Conservation (phyloP, 148 eudicot genomes). For the Rhododendron ovatum region DNA sequence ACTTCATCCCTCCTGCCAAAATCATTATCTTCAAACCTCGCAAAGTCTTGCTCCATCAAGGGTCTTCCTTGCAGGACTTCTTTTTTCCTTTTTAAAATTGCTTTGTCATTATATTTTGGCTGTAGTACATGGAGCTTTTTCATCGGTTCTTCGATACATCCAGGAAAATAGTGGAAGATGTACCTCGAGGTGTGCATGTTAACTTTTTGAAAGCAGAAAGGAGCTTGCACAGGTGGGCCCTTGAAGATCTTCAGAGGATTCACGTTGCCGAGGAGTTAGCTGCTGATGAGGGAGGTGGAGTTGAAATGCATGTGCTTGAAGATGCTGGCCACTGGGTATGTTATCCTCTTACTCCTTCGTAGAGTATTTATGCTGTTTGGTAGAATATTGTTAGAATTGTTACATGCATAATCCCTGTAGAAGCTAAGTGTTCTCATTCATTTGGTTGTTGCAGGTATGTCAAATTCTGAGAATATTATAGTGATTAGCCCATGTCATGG, state of each 20-base stretch:
- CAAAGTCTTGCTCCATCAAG: background rate
- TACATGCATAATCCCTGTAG: background rate
- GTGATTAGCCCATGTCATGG: background rate
- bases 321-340: slow-evolving; percentile 97
- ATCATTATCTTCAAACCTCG: background rate
- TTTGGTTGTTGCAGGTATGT: background rate
- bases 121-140: background rate
- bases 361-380: background rate
- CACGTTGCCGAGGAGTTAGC: slow-evolving; percentile 91
- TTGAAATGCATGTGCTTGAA: slow-evolving; percentile 96
- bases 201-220: slow-evolving; percentile 93
- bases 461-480: background rate
- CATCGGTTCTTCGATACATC: background rate
- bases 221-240: slow-evolving; percentile 93
- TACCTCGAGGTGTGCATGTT: slow-evolving; percentile 87
- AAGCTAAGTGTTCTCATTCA: background rate
- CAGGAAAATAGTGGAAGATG: slow-evolving; percentile 88
- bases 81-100: background rate
- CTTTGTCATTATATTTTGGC: background rate
- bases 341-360: slow-evolving; percentile 7
- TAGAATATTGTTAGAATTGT: background rate
- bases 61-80: background rate
- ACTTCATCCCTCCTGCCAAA: background rate
- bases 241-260: slow-evolving; percentile 78
- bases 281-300: slow-evolving; percentile 77